Percentiles rank a stretch among this genome's conserved stretches.
phyloP scores from a whole-genome alignment of 495 filamentous ascomycete species.

The Aspergillus nidulans region DNA sequence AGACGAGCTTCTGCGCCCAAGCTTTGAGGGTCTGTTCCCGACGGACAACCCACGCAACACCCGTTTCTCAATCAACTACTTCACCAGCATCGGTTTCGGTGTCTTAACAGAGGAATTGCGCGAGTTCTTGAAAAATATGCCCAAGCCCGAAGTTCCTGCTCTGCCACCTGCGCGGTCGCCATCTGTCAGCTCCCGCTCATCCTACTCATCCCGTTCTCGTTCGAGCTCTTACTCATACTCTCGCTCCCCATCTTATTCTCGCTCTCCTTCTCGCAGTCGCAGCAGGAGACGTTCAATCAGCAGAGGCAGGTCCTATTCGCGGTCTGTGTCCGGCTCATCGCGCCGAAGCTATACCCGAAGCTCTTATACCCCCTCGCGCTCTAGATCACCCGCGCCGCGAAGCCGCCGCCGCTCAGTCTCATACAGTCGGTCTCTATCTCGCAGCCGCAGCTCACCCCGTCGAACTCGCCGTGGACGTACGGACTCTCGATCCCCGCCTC shows the following conservation, averaged over 20 bases:
- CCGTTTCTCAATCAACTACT: slow-evolving; percentile 98
- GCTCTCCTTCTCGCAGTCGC: slow-evolving; percentile 33
- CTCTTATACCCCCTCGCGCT: slow-evolving; percentile 35
- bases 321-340: slow-evolving; percentile 36
- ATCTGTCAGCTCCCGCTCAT: slow-evolving; percentile 58
- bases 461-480: slow-evolving; percentile 25
- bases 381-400: slow-evolving; percentile 25
- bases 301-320: slow-evolving; percentile 33
- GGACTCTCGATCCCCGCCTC: slow-evolving; percentile 25
- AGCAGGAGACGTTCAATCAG: slow-evolving; percentile 24
- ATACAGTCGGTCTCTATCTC: slow-evolving; percentile 29
- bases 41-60: slow-evolving; percentile 79
- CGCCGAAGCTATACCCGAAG: slow-evolving; percentile 29
- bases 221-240: slow-evolving; percentile 37
- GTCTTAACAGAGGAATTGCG: slow-evolving; percentile 93
- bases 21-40: slow-evolving; percentile 85
- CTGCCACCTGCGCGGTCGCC: slow-evolving; percentile 52
- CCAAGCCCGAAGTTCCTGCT: slow-evolving; percentile 68
- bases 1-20: slow-evolving; percentile 72
- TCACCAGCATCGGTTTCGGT: slow-evolving; percentile 95
- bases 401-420: slow-evolving; percentile 29
- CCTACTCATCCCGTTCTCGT: slow-evolving; percentile 34
- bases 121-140: slow-evolving; percentile 78
- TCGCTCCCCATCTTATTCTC: slow-evolving; percentile 37
- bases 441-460: slow-evolving; percentile 22